These are phyloP conservation scores for Globisporangium ultimum DNA, from an alignment of 352 stramenopile genomes.

Conservation along the genomic window DNA sequence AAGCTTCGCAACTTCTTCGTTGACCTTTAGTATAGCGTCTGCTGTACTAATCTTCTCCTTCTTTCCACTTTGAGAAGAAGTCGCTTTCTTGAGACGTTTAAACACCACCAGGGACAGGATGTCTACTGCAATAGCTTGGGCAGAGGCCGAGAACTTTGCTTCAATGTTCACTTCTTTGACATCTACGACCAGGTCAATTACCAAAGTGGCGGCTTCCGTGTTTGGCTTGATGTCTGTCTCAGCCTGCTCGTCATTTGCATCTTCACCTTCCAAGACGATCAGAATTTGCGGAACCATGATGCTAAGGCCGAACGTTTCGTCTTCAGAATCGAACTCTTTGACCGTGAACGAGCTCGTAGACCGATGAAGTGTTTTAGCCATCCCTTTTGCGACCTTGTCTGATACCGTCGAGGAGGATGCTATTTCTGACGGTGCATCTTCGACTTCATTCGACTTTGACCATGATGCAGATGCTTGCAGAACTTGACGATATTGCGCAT, in stretches of 20 bases:
- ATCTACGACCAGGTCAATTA: constrained; percentile 65
- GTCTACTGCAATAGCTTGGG: constrained; percentile 47
- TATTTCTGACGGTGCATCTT: neutral
- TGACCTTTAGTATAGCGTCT: constrained; percentile 32
- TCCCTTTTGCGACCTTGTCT: neutral
- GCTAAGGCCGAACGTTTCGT: constrained; percentile 59
- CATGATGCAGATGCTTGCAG: constrained; percentile 58
- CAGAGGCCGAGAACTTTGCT: constrained; percentile 55
- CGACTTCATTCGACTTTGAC: constrained; percentile 24
- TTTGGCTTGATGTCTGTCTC: neutral
- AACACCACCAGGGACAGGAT: constrained; percentile 38
- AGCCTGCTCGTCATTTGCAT: constrained; percentile 8
- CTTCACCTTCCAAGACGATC: constrained; percentile 58
- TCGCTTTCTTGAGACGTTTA: constrained; percentile 24
- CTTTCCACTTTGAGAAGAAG: constrained; percentile 11
- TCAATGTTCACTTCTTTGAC: constrained; percentile 56
- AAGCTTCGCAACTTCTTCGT: constrained; percentile 17
- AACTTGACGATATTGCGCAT: constrained; percentile 63
- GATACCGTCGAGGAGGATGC: no score
- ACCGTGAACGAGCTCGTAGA: constrained; percentile 14
- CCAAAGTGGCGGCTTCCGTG: constrained; percentile 8
- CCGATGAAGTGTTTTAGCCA: constrained; percentile 2
- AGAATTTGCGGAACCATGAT: constrained; percentile 66
- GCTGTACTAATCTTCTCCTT: constrained; percentile 29
- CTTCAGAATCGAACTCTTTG: constrained; percentile 47